phyloP scores from a whole-genome alignment of 2,329 filamentous ascomycete genomes.

The Fusarium austroafricanum region DNA sequence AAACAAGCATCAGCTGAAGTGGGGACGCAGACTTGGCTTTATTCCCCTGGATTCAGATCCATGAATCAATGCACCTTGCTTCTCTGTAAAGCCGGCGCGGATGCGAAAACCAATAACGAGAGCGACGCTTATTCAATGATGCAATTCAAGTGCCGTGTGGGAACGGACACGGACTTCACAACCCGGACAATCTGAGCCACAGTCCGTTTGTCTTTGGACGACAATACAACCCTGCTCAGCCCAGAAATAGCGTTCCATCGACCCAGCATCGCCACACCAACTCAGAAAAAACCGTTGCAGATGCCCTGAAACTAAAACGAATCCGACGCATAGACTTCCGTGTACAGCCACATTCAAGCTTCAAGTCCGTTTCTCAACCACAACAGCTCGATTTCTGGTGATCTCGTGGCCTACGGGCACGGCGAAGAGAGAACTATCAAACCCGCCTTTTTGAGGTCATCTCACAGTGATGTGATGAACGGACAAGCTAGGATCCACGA shows the following conservation, averaged over 20 bases:
- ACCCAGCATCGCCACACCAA: slow-evolving; percentile 4
- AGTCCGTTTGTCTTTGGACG: neutral
- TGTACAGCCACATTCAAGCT: slow-evolving; percentile 14
- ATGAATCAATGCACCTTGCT: neutral
- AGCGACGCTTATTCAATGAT: neutral
- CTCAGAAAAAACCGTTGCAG: neutral
- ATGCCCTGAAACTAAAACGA: slow-evolving; percentile 9
- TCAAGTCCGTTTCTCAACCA: slow-evolving; percentile 16
- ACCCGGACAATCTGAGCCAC: slow-evolving; percentile 8
- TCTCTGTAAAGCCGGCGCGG: neutral
- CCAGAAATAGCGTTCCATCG: neutral
- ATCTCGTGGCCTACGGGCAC: slow-evolving; percentile 15
- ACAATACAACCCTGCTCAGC: slow-evolving; percentile 5
- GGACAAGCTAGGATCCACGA: neutral
- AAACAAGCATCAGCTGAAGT: slow-evolving; percentile 6
- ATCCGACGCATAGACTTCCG: neutral
- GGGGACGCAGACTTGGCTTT: slow-evolving; percentile 2
- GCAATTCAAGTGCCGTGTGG: slow-evolving; percentile 2
- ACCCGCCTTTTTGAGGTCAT: slow-evolving; percentile 3
- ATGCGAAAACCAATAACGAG: neutral
- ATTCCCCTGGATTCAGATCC: slow-evolving; percentile 1
- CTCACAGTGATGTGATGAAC: slow-evolving; percentile 2
- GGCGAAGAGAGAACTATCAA: neutral
- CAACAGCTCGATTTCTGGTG: neutral
- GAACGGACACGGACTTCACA: slow-evolving; percentile 28